A percentile compares a stretch with the other conserved stretches of the same genome.
These are phyloP conservation scores for Trypanosoma lewisi DNA, from an alignment of 208 protist species.

Conservation along the genomic window DNA sequence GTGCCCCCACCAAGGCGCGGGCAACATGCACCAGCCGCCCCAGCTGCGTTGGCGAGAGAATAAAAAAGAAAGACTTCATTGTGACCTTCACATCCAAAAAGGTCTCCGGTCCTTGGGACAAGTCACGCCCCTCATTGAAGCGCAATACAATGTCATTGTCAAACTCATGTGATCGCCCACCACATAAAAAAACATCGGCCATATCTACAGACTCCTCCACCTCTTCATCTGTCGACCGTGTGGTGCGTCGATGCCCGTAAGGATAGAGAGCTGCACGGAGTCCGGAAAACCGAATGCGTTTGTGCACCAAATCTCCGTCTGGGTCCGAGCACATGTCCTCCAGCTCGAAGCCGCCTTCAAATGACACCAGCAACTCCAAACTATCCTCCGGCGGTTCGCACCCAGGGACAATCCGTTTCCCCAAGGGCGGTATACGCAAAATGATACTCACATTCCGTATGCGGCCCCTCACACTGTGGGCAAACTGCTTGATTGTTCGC, in stretches of 20 bases:
- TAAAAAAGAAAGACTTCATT: constrained; percentile 20
- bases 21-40: constrained; percentile 20
- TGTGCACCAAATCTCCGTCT: constrained; percentile 15
- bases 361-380: constrained; percentile 23
- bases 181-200: constrained; percentile 26
- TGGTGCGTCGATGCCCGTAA: constrained; percentile 20
- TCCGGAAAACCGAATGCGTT: constrained; percentile 28
- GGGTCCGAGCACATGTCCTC: constrained; percentile 24
- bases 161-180: constrained; percentile 20
- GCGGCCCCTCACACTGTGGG: constrained; percentile 24
- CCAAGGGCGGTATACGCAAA: constrained; percentile 25
- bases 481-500: constrained; percentile 23
- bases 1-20: constrained; percentile 19
- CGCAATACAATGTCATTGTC: constrained; percentile 21
- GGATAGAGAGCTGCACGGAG: constrained; percentile 23
- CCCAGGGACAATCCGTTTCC: constrained; percentile 16
- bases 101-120: not conserved
- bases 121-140: constrained; percentile 8
- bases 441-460: constrained; percentile 27
- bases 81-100: constrained; percentile 16
- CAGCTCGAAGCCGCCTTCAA: constrained; percentile 28
- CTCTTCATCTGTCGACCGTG: constrained; percentile 14
- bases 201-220: constrained; percentile 28
- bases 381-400: constrained; percentile 22
- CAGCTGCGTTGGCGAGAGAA: constrained; percentile 25